These are phyloP conservation scores for Metschnikowia koreensis DNA, from an alignment of 805 yeast species.

Conservation along the genomic window DNA sequence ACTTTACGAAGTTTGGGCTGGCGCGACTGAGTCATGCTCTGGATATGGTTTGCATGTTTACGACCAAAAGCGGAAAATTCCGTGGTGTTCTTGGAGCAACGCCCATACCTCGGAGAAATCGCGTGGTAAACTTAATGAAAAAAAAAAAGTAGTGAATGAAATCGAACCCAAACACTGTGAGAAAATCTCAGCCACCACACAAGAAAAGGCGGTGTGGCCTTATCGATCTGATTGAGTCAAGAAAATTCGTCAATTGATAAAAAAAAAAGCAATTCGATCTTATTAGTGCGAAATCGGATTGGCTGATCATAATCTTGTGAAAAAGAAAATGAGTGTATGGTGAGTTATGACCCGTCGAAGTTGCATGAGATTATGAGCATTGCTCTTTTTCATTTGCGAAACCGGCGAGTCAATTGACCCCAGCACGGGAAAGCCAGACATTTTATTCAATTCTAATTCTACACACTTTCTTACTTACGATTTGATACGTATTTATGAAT, in stretches of 20 bases:
- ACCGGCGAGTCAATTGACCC: background rate
- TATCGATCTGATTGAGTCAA: background rate
- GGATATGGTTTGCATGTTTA: background rate
- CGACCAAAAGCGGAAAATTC: background rate
- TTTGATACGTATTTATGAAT: too few species aligned
- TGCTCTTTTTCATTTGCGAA: background rate
- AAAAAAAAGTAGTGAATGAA: too few species aligned
- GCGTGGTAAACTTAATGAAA: too few species aligned
- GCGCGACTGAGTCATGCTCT: slow-evolving; percentile 8
- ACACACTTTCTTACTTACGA: too few species aligned
- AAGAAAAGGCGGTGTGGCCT: background rate
- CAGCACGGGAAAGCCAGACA: background rate
- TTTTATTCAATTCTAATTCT: too few species aligned
- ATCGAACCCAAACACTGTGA: too few species aligned
- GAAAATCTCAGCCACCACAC: too few species aligned
- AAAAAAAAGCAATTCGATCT: background rate
- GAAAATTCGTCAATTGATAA: background rate
- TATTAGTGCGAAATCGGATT: background rate
- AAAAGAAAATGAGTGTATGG: background rate
- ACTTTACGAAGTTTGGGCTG: background rate
- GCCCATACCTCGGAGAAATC: too few species aligned
- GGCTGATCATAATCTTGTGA: background rate
- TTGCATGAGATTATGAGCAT: slow-evolving; percentile 2
- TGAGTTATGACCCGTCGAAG: background rate
- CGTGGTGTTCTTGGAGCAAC: background rate